phyloP scores from a whole-genome alignment of 148 eudicot genomes.

The Silene conica region DNA sequence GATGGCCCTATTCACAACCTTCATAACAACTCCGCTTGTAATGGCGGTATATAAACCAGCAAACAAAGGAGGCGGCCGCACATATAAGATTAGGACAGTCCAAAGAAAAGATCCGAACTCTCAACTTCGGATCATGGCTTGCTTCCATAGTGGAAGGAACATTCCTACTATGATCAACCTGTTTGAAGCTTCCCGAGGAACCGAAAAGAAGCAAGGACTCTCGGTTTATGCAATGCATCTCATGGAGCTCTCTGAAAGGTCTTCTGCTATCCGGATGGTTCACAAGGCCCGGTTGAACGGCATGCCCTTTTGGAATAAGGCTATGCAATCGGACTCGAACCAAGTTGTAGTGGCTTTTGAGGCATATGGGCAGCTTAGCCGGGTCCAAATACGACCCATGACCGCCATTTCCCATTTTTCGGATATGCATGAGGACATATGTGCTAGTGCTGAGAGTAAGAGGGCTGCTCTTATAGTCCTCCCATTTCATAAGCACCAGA shows the following conservation, averaged over 20 bases:
- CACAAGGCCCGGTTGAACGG: constrained; percentile 67
- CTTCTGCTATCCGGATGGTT: constrained; percentile 83
- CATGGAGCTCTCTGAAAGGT: constrained; percentile 76
- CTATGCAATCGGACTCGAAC: constrained; percentile 29
- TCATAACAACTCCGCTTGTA: constrained; percentile 71
- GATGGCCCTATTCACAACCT: constrained; percentile 81
- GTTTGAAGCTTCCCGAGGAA: constrained; percentile 70
- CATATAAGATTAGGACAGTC: constrained; percentile 50
- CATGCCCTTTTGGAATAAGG: constrained; percentile 67
- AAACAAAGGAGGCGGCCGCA: constrained; percentile 18
- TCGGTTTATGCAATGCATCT: constrained; percentile 82
- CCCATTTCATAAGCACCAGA: constrained; percentile 71
- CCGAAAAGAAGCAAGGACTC: constrained; percentile 47
- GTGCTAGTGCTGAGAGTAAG: constrained; percentile 54
- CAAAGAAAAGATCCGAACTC: constrained; percentile 47
- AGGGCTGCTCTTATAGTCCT: constrained; percentile 57
- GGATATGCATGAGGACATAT: constrained; percentile 66
- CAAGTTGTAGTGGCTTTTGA: constrained; percentile 78
- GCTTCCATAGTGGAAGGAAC: constrained; percentile 57
- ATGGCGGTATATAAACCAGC: constrained; percentile 71
- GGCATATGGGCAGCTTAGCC: constrained; percentile 64
- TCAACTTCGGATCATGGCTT: constrained; percentile 54
- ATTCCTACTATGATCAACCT: constrained; percentile 65
- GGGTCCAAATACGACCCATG: constrained; percentile 57
- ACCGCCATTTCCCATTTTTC: constrained; percentile 60